A percentile compares a stretch with the other conserved stretches of the same genome.
Evolutionary conservation across 176 grass and related monocot genomes (phyloP).

Genomic region (Triticum timopheevii): DNA sequence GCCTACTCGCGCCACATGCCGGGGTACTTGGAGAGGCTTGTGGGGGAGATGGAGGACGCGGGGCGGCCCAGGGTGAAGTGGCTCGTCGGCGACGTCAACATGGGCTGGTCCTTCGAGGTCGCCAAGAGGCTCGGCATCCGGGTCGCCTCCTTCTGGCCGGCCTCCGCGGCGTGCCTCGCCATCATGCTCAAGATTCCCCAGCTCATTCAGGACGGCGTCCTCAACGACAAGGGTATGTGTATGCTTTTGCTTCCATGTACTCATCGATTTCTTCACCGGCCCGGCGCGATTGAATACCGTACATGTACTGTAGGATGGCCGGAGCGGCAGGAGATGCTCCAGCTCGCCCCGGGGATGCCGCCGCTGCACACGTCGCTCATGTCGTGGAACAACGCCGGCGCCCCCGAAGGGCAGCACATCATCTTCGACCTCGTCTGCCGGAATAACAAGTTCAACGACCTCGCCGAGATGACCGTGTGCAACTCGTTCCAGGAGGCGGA

Average conservation of each 20-base stretch:
- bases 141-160: slow-evolving; percentile 45
- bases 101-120: slow-evolving; percentile 67
- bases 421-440: slow-evolving; percentile 44
- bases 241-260: not conserved
- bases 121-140: slow-evolving; percentile 48
- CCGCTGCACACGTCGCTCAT: slow-evolving; percentile 40
- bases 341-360: slow-evolving; percentile 35
- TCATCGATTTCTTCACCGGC: too few relatives aligned
- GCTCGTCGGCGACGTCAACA: slow-evolving; percentile 59
- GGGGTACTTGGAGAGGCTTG: slow-evolving; percentile 24
- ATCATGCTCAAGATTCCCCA: slow-evolving; percentile 55
- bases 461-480: slow-evolving; percentile 45
- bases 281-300: too few relatives aligned
- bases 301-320: slow-evolving; percentile 29
- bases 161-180: slow-evolving; percentile 34
- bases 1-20: slow-evolving; percentile 43
- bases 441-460: slow-evolving; percentile 27
- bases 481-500: slow-evolving; percentile 67
- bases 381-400: slow-evolving; percentile 34
- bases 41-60: slow-evolving; percentile 22
- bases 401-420: slow-evolving; percentile 11
- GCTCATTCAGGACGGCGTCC: slow-evolving; percentile 44
- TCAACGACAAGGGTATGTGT: slow-evolving; percentile 47
- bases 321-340: slow-evolving; percentile 10
- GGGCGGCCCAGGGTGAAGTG: slow-evolving; percentile 31